Base-by-base conservation (phyloP, 163 green algal species). In the Volvox carteri region DNA sequence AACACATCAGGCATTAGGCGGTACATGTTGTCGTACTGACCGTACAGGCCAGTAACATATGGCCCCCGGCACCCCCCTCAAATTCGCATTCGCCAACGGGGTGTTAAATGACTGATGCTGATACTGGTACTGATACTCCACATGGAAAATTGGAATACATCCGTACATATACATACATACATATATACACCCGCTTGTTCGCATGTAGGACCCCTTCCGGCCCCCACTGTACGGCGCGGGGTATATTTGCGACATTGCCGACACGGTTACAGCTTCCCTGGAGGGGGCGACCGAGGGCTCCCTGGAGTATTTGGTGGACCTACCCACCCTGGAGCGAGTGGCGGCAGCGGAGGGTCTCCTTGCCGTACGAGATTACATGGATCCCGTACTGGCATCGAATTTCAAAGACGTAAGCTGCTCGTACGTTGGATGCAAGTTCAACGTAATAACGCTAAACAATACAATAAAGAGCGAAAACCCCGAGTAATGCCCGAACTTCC, bases 211-310 rank as follows among this genome's bases (percentile, higher is more conserved):
- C 79, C 37, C 28, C 65, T 21, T 1, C 23, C 44, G 25, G 5
- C 52, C 35, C 11, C 12, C 35, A n/a, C 42, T 83, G 41, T 99
- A 98, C 93, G 97, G 97, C 25, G 92, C 85, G 42, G 89, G 92
- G 1, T 98, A 97, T 93, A 96, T 91, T 50, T 98, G 94, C 83
- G 94, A 95, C 62, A 98, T 99, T 79, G 94, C 90, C 23, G 96
- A 98, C 94, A 99, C 97, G 0, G 97, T 99, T 2, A 98, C 97
- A 6, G 90, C 95, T 76, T 95, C 93, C 85, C 74, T 91, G 75
- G 86, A 89, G 48, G 91, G 90, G 16, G 70, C 86, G 58, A 54
- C 68, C 44, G 91, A 84, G 0, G 81, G 80, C 77, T 85, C 77
- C n/a, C 56, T 68, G 54, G 76, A 84, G 70, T 80, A 68, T 42